These are phyloP conservation scores for Hanseniaspora opuntiae DNA, from an alignment of 805 yeast genomes.

Conservation along the genomic window DNA sequence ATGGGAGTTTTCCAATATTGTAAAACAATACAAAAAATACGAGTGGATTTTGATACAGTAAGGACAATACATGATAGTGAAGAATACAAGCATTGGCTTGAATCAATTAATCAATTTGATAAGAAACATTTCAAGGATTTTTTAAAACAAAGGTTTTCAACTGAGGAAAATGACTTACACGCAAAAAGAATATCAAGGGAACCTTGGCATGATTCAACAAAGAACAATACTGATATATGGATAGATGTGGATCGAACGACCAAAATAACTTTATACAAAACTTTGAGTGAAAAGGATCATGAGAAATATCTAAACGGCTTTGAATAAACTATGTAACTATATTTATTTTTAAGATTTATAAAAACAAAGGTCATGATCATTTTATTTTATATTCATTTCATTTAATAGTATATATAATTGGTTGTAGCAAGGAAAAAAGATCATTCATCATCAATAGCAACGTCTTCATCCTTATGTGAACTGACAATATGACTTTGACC, in stretches of 20 bases:
- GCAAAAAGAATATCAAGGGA: not conserved
- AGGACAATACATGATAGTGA: conserved; percentile 31
- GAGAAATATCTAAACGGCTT: not conserved
- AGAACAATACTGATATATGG: not conserved
- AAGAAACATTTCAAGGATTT: not conserved
- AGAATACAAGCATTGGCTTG: conserved; percentile 34
- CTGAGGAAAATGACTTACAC: not conserved
- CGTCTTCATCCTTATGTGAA: conserved; percentile 1
- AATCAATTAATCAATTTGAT: conserved; percentile 35
- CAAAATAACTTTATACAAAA: not conserved
- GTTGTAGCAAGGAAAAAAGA: not conserved
- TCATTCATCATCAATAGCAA: conserved; percentile 8
- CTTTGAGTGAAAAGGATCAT: not conserved
- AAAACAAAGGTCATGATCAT: not conserved
- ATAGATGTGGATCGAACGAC: not conserved
- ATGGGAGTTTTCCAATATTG: conserved; percentile 40
- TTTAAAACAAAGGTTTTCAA: not conserved
- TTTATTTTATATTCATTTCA: not conserved
- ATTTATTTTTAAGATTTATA: too few species aligned
- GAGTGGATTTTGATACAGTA: conserved; percentile 43
- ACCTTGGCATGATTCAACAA: not conserved
- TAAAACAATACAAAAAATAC: not conserved
- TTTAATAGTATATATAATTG: not conserved
- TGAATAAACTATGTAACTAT: not conserved
- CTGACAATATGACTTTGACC: not conserved